These are phyloP conservation scores for Penicillium herquei DNA, from an alignment of 495 filamentous ascomycete species.

Conservation along the genomic window DNA sequence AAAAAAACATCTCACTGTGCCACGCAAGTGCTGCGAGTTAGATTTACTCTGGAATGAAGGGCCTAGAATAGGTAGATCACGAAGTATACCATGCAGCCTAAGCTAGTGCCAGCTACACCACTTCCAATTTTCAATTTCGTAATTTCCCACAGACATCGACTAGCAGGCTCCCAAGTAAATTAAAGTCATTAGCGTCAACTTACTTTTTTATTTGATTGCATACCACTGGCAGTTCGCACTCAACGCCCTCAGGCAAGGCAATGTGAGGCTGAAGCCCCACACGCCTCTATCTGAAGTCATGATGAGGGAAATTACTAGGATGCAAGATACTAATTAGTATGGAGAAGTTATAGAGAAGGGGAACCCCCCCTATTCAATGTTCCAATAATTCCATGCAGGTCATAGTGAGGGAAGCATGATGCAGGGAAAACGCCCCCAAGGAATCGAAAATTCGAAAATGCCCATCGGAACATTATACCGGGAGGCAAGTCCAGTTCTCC, in stretches of 20 bases:
- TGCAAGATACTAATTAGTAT: not conserved
- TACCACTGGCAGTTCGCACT: constrained; percentile 11
- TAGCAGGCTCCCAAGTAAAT: not conserved
- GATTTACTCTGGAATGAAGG: too few species aligned
- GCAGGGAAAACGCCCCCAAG: constrained; percentile 11
- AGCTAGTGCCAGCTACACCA: too few species aligned
- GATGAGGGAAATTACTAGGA: constrained; percentile 3
- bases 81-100: not conserved
- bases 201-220: constrained; percentile 6
- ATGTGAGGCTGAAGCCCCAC: constrained; percentile 16
- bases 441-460: not conserved
- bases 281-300: constrained; percentile 18
- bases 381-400: not conserved
- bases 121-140: too few species aligned
- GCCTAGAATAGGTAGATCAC: not conserved
- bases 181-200: constrained; percentile 26
- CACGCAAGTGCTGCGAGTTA: too few species aligned
- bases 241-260: not conserved
- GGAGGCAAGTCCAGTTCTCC: not conserved
- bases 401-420: constrained; percentile 27
- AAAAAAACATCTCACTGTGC: not conserved
- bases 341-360: not conserved
- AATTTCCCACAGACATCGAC: not conserved
- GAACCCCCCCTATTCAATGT: not conserved
- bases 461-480: not conserved